Evolutionary conservation across 306 rosid genomes (phyloP).

Genomic region (Erythrophleum fordii): DNA sequence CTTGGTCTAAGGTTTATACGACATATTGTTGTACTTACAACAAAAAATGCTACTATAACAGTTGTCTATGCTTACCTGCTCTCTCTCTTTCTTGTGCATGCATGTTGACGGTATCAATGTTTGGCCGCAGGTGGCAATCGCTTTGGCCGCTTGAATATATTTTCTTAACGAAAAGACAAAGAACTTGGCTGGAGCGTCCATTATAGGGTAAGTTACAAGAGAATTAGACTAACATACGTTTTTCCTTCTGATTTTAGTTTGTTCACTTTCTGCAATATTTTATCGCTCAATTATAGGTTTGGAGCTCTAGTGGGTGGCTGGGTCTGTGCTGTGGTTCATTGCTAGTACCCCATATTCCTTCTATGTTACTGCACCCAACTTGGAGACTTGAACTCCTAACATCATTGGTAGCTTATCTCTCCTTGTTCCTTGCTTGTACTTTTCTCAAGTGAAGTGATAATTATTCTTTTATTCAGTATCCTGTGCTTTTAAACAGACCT

Average conservation of each 20-base stretch:
- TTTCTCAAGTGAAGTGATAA: conserved; percentile 69
- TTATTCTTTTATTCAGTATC: conserved; percentile 23
- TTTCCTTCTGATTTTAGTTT: not conserved
- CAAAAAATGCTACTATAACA: not conserved
- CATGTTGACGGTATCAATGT: conserved; percentile 22
- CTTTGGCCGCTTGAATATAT: conserved; percentile 95
- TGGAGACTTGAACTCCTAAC: conserved; percentile 92
- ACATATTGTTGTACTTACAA: conserved; percentile 1
- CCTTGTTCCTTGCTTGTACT: conserved; percentile 83
- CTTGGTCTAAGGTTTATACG: conserved; percentile 20
- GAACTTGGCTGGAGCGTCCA: conserved; percentile 80
- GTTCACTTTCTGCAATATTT: conserved; percentile 24
- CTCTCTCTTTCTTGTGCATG: not conserved
- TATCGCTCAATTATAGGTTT: conserved; percentile 57
- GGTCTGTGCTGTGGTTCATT: conserved; percentile 84
- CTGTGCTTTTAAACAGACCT: conserved; percentile 18
- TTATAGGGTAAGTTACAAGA: conserved; percentile 68
- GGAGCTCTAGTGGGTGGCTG: conserved; percentile 87
- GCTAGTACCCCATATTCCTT: conserved; percentile 78
- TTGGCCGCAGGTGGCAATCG: conserved; percentile 80
- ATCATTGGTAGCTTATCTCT: conserved; percentile 75
- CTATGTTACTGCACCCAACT: conserved; percentile 74
- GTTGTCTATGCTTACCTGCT: not conserved
- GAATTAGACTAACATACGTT: not conserved
- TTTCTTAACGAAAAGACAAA: conserved; percentile 94